Evolutionary conservation across 2,329 filamentous ascomycete genomes (phyloP), one percentile per base, ranked within the genome.

Genomic region (Dothideomycetidae sp.): DNA sequence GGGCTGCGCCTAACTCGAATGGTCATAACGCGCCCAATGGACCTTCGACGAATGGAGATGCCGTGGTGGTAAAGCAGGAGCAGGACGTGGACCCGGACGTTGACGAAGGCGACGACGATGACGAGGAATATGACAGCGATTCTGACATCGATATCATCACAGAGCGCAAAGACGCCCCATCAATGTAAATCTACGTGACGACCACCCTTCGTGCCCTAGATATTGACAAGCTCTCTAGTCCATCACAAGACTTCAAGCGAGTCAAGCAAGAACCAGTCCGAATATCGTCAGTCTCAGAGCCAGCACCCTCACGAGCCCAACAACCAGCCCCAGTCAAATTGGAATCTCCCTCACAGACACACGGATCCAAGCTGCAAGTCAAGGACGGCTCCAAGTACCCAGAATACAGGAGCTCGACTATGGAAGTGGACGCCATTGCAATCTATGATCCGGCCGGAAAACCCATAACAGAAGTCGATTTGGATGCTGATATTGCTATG

Each of bases 381-480:
- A 51, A 51, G 42, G 49, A 54, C 44, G 71, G 74, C 34, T 71
- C 73, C 62, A 77, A 48, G 64, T 90, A 56, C 63, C 84, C 57
- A 63, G 79, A 70, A 28, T 58, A 73, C 18, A 70, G 67, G 29
- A 86, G 79, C 41, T 93, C 85, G 10, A 86, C 75, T 33, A 72
- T 96, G 44, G 82, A 96, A 52, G 72, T 94, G 37, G 75, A 92
- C 56, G 79, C 71, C 3, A 81, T 85, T 45, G 88, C 90, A 0
- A 63, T 80, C 2, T 86, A 92, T 56, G 48, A 50, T 13, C 42
- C 37, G 17, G 68, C 70, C 3, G 77, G 76, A 14, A 90, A 92
- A 48, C 86, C 90, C 49, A 81, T 90, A 33, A 60, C 49, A 1
- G 59, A 62, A 32, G 50, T 70, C 36, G 65, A 70, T 45, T 63